Base-by-base conservation (phyloP, 768 basidiomycete genomes). In the Rhizopogon vulgaris region DNA sequence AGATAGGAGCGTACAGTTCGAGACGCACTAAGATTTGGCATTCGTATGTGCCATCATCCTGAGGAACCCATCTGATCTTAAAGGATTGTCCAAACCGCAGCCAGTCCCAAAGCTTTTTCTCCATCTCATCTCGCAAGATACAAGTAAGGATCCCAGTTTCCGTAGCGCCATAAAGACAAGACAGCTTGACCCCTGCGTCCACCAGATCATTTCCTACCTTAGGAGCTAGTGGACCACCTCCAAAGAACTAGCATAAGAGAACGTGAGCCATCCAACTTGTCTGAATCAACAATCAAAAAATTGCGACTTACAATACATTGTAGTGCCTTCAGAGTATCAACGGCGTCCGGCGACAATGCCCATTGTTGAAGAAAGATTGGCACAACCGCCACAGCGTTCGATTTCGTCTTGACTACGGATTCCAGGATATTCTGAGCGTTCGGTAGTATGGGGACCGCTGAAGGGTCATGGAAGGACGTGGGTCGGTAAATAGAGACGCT, bases 351-450 rank as follows among this genome's bases (percentile, higher is more conserved):
- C 1, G 66, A 67, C 1, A 46, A 36, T 1, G 56, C 63, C 71
- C 75, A 74, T 24, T 63, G 57, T 38, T 76, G 67, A 2, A 78
- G 49, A 10, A 78, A 60, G 0, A 70, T 41, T 0, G 77, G 75
- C 17, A 76, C 69, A 0, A 61, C 67, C 27, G 72, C 58, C 1
- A 77, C 46, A 1, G 54, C 50, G 18, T 67, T 63, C 17, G 60
- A 67, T n/a, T 65, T 56, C 0, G 63, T 67, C 28, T 61, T 51
- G 15, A 57, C 55, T 10, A 69, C 57, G 40, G 70, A 67, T 4
- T 71, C 65, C 3, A 78, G 52, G 30, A 75, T 65, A 50, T 71
- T 74, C 3, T 71, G 66, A 2, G 72, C 62, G 6, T 73, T 70
- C 1, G 75, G 72, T 32, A 66, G 60, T 5, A 70, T 52, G 2